phyloP scores from a whole-genome alignment of 768 basidiomycete species.

The Macrocybe gigantea region DNA sequence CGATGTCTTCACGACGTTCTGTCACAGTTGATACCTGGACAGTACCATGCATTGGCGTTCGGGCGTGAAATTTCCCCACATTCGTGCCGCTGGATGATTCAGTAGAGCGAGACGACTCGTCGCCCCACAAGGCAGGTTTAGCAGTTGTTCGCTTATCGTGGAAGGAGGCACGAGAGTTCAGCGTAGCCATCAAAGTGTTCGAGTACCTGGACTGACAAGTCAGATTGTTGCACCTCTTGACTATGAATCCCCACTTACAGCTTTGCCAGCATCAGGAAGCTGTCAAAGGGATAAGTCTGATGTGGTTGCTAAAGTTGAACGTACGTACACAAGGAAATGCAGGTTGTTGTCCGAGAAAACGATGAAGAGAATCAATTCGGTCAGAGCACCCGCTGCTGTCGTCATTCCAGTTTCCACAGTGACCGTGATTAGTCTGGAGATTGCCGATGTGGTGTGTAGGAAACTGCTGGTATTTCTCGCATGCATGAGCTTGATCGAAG shows the following conservation, averaged over 20 bases:
- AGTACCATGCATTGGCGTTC: not conserved
- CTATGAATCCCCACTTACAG: not conserved
- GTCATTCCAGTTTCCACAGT: slow-evolving; percentile 2
- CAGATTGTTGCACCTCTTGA: not conserved
- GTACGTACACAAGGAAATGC: not conserved
- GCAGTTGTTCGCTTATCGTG: not conserved
- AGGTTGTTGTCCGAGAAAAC: not conserved
- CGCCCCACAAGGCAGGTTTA: slow-evolving; percentile 1
- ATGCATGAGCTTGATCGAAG: not conserved
- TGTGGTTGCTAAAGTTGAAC: not conserved
- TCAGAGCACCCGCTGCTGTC: not conserved
- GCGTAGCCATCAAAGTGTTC: not conserved
- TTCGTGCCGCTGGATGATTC: not conserved
- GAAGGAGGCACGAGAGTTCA: not conserved
- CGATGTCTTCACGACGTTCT: not conserved
- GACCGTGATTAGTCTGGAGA: slow-evolving; percentile 1
- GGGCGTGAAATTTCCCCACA: not conserved
- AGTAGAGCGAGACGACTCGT: not conserved
- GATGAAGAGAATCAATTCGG: not conserved
- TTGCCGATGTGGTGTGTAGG: not conserved
- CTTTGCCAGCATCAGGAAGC: slow-evolving; percentile 2
- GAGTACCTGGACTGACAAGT: not conserved
- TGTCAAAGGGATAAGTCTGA: not conserved
- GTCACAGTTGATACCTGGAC: not conserved
- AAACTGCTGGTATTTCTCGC: not conserved